Percentiles rank a stretch among this genome's conserved stretches.
phyloP scores from a whole-genome alignment of 352 stramenopile species.

The Phytophthora ramorum region DNA sequence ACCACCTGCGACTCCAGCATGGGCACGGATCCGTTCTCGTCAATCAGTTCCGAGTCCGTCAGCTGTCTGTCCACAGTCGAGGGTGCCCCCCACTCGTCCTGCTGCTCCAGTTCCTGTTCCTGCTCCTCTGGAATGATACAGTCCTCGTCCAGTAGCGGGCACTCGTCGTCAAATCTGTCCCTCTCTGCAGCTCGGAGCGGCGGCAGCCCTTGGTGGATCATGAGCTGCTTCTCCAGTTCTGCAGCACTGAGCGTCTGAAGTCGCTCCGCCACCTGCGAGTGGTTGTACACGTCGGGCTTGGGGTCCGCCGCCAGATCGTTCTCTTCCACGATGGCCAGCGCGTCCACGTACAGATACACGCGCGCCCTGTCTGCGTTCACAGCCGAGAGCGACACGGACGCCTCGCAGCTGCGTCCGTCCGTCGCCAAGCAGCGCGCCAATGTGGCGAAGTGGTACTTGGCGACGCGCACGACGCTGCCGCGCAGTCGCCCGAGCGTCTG shows the following conservation, averaged over 20 bases:
- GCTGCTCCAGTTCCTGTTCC: constrained; percentile 53
- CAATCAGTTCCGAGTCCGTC: constrained; percentile 78
- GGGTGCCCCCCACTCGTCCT: constrained; percentile 57
- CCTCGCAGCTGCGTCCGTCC: constrained; percentile 13
- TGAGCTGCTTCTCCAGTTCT: constrained; percentile 54
- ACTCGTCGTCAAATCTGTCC: constrained; percentile 44
- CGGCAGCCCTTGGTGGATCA: constrained; percentile 51
- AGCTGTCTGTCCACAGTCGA: constrained; percentile 15
- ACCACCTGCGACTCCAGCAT: constrained; percentile 37
- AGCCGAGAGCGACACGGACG: constrained; percentile 32
- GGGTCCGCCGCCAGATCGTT: constrained; percentile 55
- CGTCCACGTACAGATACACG: constrained; percentile 55
- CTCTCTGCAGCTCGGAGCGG: constrained; percentile 1
- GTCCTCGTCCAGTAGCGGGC: constrained; percentile 64
- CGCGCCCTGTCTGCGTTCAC: constrained; percentile 13
- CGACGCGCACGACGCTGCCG: constrained; percentile 60
- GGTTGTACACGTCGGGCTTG: constrained; percentile 37
- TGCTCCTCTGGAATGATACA: constrained; percentile 71
- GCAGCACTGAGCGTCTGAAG: constrained; percentile 32
- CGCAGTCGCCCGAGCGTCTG: constrained; percentile 49
- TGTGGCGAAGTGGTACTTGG: constrained; percentile 71
- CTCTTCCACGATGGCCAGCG: constrained; percentile 58
- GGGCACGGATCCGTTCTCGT: constrained; percentile 56
- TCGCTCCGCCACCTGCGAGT: constrained; percentile 32
- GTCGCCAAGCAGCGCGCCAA: constrained; percentile 38